A percentile compares a stretch with the other conserved stretches of the same genome.
phyloP scores from a whole-genome alignment of 1,284 basidiomycete genomes.

The Ustilago crameri region DNA sequence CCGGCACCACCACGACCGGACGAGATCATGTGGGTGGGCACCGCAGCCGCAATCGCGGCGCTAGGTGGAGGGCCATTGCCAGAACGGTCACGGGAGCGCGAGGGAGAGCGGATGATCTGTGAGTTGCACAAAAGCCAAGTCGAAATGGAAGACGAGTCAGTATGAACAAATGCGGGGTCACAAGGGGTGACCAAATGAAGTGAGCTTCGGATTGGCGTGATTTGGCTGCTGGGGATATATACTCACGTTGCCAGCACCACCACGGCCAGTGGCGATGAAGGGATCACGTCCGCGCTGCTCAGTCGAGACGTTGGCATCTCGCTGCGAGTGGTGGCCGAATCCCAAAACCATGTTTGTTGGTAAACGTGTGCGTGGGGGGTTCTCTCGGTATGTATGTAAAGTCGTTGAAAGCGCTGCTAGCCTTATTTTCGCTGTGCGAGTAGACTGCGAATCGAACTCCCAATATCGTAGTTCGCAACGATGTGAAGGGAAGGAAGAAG shows the following conservation, averaged over 20 bases:
- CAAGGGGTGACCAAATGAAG: no score
- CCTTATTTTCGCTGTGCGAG: no score
- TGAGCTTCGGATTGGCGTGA: no score
- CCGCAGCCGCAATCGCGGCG: slow-evolving; percentile 23
- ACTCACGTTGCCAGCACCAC: slow-evolving; percentile 64
- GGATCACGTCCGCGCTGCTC: slow-evolving; percentile 57
- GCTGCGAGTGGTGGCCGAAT: slow-evolving; percentile 50
- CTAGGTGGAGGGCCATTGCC: slow-evolving; percentile 30
- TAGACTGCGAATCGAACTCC: background rate
- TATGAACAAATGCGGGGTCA: no score
- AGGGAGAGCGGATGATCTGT: slow-evolving; percentile 53
- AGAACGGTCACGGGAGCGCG: slow-evolving; percentile 48
- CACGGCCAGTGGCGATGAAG: slow-evolving; percentile 59
- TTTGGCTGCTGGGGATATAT: background rate
- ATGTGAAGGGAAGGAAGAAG: background rate
- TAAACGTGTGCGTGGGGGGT: background rate
- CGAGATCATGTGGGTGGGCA: slow-evolving; percentile 68
- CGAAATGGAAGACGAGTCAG: no score
- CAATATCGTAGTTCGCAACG: background rate
- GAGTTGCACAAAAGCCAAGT: background rate
- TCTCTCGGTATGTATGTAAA: background rate
- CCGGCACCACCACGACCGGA: slow-evolving; percentile 81
- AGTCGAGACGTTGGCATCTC: slow-evolving; percentile 21
- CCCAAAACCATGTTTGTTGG: slow-evolving; percentile 42
- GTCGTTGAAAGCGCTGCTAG: no score